Conservation (phyloP, 73 alveolate genomes). For the Tetrahymena malaccensis region DNA sequence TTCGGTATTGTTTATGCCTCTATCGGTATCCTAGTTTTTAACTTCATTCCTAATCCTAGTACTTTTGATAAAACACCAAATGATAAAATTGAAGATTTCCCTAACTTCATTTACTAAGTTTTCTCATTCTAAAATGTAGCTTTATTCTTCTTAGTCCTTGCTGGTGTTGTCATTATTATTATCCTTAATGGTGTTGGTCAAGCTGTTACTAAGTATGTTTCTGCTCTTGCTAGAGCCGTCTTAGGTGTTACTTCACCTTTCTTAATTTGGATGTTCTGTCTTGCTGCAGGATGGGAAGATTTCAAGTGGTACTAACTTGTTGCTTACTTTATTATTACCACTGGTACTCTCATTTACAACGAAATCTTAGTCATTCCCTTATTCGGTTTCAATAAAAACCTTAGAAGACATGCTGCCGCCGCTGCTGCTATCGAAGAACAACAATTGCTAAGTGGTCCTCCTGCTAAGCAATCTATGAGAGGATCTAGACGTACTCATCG, state of each 20-base stretch:
- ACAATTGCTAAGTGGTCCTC: not conserved
- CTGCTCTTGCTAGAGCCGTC: conserved; percentile 77
- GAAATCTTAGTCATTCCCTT: conserved; percentile 30
- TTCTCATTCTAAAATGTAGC: conserved; percentile 41
- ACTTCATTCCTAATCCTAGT: conserved; percentile 52
- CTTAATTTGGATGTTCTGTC: conserved; percentile 77
- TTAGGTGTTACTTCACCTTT: conserved; percentile 71
- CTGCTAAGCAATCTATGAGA: not conserved
- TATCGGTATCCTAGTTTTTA: conserved; percentile 56
- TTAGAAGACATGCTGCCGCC: not conserved
- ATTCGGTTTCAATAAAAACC: not conserved
- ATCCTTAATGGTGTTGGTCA: conserved; percentile 72
- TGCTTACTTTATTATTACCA: conserved; percentile 70
- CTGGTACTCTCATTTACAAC: conserved; percentile 84
- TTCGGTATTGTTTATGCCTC: conserved; percentile 64
- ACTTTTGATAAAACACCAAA: not conserved
- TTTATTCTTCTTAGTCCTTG: conserved; percentile 23
- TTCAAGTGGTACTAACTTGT: conserved; percentile 70
- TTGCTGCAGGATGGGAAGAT: conserved; percentile 65
- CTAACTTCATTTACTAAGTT: conserved; percentile 54
- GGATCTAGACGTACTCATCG: not conserved
- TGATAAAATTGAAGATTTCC: conserved; percentile 16
- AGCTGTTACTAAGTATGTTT: conserved; percentile 72
- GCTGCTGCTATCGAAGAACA: not conserved
- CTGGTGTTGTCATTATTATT: conserved; percentile 48